Base-by-base conservation (phyloP, 371 early-diverging fungal genomes). In the Apophysomyces elegans region DNA sequence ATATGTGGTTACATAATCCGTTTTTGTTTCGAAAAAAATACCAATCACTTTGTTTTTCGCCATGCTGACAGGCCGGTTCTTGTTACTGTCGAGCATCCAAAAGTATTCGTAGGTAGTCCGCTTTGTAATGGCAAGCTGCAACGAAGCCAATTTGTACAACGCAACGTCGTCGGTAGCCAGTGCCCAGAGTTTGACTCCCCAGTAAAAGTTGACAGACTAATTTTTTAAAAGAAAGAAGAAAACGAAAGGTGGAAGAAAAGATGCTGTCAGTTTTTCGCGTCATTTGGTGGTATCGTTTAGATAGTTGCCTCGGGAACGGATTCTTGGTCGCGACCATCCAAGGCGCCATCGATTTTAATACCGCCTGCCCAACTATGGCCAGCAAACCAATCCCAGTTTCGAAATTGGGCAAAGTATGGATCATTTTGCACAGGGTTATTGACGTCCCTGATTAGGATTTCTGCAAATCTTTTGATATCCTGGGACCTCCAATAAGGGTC, bases 301-400 rank as follows among this genome's bases (percentile, higher is more conserved):
- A 18, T 37, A 35, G 18, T 60, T 71, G 78, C 87, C 71, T 93
- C 93, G 13, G 90, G 88, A 0, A 90, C 83, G 14, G 89, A 88
- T 70, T 93, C 92, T 64, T 91, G 91, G 71, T 93, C 90, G 57
- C 89, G 84, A 59, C 89, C 91, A 60, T 91, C 91, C 11, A 78
- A 50, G 3, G 87, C 85, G 7, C 81, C 88, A 69, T 88, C 80
- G 7, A 87, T 70, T 50, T 81, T 84, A 36, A 88, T 80, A 26
- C 93, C 93, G 5, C 87, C 87, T 0, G 93, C 92, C 93, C 93
- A 93, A 38, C 89, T 90, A 67, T 93, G 92, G 9, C 92, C 92
- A 64, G 89, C 90, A 65, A 83, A 93, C 75, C 89, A 87, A 74
- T 93, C 93, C 77, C 87, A 88, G 45, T 77, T 77, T 12, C 93